These are phyloP conservation scores for Verticillium nonalfalfae DNA, from an alignment of 2,329 filamentous ascomycete species.

Conservation along the genomic window DNA sequence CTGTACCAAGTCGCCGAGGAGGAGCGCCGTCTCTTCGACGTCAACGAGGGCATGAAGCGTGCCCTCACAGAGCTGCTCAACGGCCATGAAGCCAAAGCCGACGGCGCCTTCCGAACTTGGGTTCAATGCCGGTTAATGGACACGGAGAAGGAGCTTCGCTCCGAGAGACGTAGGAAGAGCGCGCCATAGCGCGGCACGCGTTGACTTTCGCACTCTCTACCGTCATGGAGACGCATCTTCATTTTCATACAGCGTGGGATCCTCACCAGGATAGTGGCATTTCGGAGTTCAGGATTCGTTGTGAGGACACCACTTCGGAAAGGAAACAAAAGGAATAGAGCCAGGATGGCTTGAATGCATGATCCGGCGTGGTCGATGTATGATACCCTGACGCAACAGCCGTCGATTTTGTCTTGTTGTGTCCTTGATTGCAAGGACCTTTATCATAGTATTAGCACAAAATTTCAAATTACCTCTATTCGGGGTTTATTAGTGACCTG, in stretches of 20 bases:
- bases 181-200: slow-evolving; percentile 2
- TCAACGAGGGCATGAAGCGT: slow-evolving; percentile 57
- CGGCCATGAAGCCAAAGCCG: slow-evolving; percentile 46
- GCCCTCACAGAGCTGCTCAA: slow-evolving; percentile 56
- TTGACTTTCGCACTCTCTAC: not conserved
- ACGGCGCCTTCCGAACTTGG: slow-evolving; percentile 48
- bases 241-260: not conserved
- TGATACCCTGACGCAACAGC: not conserved
- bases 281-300: not conserved
- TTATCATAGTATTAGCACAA: not conserved
- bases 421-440: not conserved
- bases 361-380: not conserved
- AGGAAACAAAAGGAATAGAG: not conserved
- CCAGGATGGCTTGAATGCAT: not conserved
- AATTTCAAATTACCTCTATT: not conserved
- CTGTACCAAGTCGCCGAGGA: slow-evolving; percentile 42
- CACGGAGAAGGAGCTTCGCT: slow-evolving; percentile 52
- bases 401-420: not conserved
- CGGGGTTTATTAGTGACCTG: not conserved
- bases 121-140: slow-evolving; percentile 54
- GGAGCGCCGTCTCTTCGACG: slow-evolving; percentile 46
- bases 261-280: not conserved
- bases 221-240: not conserved
- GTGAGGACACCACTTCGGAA: not conserved
- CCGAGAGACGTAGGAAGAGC: slow-evolving; percentile 36